phyloP scores from a whole-genome alignment of 106 monocot genomes.

The Acorus gramineus region DNA sequence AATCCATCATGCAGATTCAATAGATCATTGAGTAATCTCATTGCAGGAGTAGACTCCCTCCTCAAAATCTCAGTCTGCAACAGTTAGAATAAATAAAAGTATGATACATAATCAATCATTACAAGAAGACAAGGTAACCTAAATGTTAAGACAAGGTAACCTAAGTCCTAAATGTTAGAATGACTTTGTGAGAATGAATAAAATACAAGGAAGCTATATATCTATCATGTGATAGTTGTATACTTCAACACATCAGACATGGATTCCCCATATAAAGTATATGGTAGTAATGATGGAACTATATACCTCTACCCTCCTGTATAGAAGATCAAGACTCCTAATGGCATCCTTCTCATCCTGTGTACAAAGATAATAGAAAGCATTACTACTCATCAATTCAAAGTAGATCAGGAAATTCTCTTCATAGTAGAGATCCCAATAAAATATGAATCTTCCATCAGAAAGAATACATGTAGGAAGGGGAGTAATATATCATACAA shows the following conservation, averaged over 20 bases:
- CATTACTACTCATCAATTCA: too few species aligned
- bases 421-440: too few species aligned
- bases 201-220: neutral
- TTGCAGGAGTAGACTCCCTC: conserved; percentile 68
- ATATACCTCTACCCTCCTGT: conserved; percentile 83
- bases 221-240: neutral
- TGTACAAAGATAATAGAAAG: neutral
- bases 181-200: neutral
- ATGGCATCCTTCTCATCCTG: conserved; percentile 93
- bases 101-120: too few species aligned
- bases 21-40: conserved; percentile 83
- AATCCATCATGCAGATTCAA: conserved; percentile 90
- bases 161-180: too few species aligned
- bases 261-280: neutral
- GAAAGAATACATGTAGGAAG: too few species aligned
- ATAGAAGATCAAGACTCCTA: conserved; percentile 86
- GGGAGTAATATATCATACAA: too few species aligned
- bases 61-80: conserved; percentile 78
- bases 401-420: too few species aligned
- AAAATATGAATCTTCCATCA: too few species aligned
- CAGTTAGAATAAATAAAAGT: too few species aligned
- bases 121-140: too few species aligned
- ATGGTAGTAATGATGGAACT: neutral
- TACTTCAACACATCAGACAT: neutral
- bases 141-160: too few species aligned